These are phyloP conservation scores for Neurospora sp. DNA, from an alignment of 495 filamentous ascomycete genomes.

Conservation along the genomic window DNA sequence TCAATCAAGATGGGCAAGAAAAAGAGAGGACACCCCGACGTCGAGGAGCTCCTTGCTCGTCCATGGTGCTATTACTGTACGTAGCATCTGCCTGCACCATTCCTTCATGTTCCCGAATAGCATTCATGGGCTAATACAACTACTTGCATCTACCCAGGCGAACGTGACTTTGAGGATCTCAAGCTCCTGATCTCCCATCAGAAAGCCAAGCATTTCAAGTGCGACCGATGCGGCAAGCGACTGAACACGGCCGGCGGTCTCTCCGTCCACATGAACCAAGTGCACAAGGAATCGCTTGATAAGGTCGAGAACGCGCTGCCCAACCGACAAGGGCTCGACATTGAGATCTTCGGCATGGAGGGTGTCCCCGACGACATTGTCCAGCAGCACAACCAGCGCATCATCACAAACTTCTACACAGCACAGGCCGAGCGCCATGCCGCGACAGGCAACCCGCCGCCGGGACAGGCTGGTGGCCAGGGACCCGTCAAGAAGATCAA, in stretches of 20 bases:
- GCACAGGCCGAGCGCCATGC: conserved; percentile 74
- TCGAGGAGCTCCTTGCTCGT: conserved; percentile 77
- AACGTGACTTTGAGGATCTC: conserved; percentile 94
- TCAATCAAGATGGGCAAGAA: conserved; percentile 63
- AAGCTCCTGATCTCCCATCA: conserved; percentile 95
- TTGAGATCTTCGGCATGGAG: conserved; percentile 98
- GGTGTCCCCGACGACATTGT: conserved; percentile 84
- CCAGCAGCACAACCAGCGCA: conserved; percentile 71
- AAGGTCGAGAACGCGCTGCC: conserved; percentile 85
- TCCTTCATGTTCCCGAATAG: not conserved
- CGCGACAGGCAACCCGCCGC: conserved; percentile 75
- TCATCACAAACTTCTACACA: conserved; percentile 71
- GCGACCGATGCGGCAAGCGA: conserved; percentile 75
- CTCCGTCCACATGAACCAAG: conserved; percentile 93
- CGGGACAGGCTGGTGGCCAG: conserved; percentile 37
- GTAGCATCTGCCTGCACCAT: conserved; percentile 2
- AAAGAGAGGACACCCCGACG: conserved; percentile 70
- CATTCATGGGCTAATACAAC: conserved; percentile 15
- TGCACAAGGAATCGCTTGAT: conserved; percentile 84
- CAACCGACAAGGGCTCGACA: conserved; percentile 69
- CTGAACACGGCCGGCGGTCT: conserved; percentile 94
- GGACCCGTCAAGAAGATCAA: conserved; percentile 68
- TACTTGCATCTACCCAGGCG: conserved; percentile 31
- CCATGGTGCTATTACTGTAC: conserved; percentile 97
- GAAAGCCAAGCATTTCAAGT: conserved; percentile 98